phyloP scores from a whole-genome alignment of 176 grass and related monocot species.

The Ensete glaucum region DNA sequence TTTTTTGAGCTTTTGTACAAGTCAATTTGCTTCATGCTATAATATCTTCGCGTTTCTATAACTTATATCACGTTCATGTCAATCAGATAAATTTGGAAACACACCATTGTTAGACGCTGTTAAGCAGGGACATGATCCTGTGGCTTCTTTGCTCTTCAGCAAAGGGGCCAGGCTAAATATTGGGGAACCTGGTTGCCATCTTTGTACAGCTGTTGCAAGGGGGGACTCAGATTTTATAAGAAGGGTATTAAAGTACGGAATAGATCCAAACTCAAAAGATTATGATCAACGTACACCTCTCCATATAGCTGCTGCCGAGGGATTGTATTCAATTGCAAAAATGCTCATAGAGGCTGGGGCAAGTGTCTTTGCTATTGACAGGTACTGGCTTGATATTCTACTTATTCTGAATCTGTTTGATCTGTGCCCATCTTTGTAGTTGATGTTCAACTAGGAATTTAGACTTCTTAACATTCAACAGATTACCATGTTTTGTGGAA shows the following conservation, averaged over 20 bases:
- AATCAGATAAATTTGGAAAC: slow-evolving; percentile 84
- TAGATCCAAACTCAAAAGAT: slow-evolving; percentile 63
- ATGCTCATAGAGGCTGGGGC: slow-evolving; percentile 73
- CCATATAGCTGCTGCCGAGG: slow-evolving; percentile 84
- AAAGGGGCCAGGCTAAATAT: slow-evolving; percentile 56
- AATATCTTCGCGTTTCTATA: background rate
- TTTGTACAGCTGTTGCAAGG: slow-evolving; percentile 57
- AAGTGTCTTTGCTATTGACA: slow-evolving; percentile 71
- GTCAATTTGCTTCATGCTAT: background rate
- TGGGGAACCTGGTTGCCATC: slow-evolving; percentile 46
- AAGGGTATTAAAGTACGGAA: slow-evolving; percentile 52
- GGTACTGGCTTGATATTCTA: slow-evolving; percentile 23
- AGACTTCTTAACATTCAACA: background rate
- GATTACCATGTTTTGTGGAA: background rate
- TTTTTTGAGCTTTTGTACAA: background rate
- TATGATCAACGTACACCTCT: slow-evolving; percentile 88
- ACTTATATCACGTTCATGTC: background rate
- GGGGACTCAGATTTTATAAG: slow-evolving; percentile 75
- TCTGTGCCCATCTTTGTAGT: background rate
- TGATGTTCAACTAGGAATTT: background rate
- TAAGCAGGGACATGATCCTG: slow-evolving; percentile 57
- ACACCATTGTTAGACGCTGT: slow-evolving; percentile 79
- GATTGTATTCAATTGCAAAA: slow-evolving; percentile 71
- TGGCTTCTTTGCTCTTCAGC: slow-evolving; percentile 52
- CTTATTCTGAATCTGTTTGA: background rate